These are phyloP conservation scores for Blastobotrys ciferrii DNA, from an alignment of 1,139 yeast genomes.

Conservation along the genomic window DNA sequence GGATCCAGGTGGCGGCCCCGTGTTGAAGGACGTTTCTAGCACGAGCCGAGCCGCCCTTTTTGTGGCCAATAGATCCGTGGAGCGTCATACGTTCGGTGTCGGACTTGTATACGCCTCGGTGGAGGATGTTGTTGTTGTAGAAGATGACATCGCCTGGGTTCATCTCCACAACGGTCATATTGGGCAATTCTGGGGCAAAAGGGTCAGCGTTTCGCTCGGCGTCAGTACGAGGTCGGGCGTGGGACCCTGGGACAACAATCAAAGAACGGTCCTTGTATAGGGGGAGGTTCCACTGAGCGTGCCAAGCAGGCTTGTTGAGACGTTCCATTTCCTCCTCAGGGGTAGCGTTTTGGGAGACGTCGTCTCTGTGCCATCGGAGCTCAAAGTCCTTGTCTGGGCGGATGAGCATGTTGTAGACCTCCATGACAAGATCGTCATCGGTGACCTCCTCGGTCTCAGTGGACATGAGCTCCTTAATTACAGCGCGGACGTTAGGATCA, in stretches of 20 bases:
- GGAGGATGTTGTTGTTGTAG: slow-evolving; percentile 54
- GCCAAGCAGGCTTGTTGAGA: slow-evolving; percentile 47
- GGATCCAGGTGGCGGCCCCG: slow-evolving; percentile 52
- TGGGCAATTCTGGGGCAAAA: slow-evolving; percentile 38
- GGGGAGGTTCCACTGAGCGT: slow-evolving; percentile 56
- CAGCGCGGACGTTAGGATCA: slow-evolving; percentile 13
- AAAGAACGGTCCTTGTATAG: slow-evolving; percentile 50
- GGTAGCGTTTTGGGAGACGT: slow-evolving; percentile 50
- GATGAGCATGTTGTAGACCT: slow-evolving; percentile 55
- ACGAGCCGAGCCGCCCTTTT: slow-evolving; percentile 44
- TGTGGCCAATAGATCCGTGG: slow-evolving; percentile 56
- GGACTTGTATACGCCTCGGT: slow-evolving; percentile 49
- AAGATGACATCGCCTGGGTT: slow-evolving; percentile 56
- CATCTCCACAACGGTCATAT: slow-evolving; percentile 46
- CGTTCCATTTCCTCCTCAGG: slow-evolving; percentile 48
- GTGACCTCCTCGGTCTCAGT: slow-evolving; percentile 34
- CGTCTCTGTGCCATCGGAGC: slow-evolving; percentile 58
- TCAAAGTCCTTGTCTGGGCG: slow-evolving; percentile 57
- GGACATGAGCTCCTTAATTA: slow-evolving; percentile 33
- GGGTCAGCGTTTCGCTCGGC: slow-evolving; percentile 45
- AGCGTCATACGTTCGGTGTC: slow-evolving; percentile 46
- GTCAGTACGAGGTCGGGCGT: slow-evolving; percentile 46
- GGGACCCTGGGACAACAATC: slow-evolving; percentile 53
- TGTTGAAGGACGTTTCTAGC: slow-evolving; percentile 56
- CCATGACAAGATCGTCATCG: slow-evolving; percentile 46